These are phyloP conservation scores for Cornus florida DNA, from an alignment of 148 eudicot species.

Conservation along the genomic window DNA sequence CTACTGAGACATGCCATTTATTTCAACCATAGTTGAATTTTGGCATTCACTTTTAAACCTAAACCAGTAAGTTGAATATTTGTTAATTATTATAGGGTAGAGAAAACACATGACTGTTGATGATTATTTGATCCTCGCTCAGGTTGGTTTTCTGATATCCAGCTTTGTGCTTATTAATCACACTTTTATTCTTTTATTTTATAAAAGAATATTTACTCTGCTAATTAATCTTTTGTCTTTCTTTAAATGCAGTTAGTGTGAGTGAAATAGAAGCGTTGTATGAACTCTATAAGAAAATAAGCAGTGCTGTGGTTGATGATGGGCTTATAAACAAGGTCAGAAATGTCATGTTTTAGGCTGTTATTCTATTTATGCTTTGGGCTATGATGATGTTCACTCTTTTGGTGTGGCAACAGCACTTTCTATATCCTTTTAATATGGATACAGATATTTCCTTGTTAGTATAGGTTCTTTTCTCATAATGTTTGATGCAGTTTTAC, in stretches of 20 bases:
- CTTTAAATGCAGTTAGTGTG: slow-evolving; percentile 52
- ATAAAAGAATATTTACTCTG: neutral
- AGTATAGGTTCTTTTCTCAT: neutral
- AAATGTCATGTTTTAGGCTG: neutral
- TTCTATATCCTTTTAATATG: neutral
- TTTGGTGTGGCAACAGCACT: neutral
- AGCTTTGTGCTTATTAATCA: neutral
- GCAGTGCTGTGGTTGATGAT: slow-evolving; percentile 71
- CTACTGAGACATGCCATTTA: no score
- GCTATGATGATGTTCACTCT: neutral
- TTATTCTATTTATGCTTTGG: neutral
- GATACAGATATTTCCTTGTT: neutral
- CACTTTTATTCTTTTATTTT: neutral
- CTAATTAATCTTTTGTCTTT: slow-evolving; percentile 3
- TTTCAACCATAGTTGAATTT: neutral
- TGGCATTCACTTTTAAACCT: neutral
- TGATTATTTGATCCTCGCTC: neutral
- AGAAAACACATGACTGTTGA: neutral
- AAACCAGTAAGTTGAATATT: neutral
- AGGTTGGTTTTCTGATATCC: neutral
- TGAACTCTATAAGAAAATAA: slow-evolving; percentile 68
- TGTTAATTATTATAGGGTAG: neutral
- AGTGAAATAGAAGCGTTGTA: slow-evolving; percentile 75
- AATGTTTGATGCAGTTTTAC: neutral
- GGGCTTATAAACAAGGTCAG: slow-evolving; percentile 68